A percentile compares a stretch with the other conserved stretches of the same genome.
phyloP scores from a whole-genome alignment of 345 rosid genomes.

The Aquilaria sinensis region DNA sequence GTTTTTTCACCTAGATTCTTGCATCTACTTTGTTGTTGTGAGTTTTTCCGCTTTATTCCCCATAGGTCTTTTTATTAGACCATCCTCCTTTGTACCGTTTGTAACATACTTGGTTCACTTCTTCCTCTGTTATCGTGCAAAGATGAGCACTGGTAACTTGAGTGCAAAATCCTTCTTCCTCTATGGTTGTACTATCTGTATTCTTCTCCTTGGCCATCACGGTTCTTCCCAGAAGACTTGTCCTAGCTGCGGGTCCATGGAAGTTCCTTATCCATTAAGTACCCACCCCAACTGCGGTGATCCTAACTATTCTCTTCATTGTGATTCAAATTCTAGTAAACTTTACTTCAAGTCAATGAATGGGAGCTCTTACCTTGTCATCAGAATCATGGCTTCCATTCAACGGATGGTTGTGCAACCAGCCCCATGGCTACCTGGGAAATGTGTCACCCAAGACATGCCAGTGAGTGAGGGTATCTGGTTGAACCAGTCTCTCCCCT shows the following conservation, averaged over 20 bases:
- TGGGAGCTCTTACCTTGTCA: slow-evolving; percentile 48
- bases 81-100: slow-evolving; percentile 2
- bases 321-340: slow-evolving; percentile 28
- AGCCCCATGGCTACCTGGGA: slow-evolving; percentile 31
- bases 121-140: slow-evolving; percentile 12
- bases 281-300: slow-evolving; percentile 48
- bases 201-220: slow-evolving; percentile 9
- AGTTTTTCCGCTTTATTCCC: slow-evolving; percentile 26
- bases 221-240: slow-evolving; percentile 33
- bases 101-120: slow-evolving; percentile 8
- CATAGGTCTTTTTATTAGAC: slow-evolving; percentile 20
- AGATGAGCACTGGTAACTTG: slow-evolving; percentile 15
- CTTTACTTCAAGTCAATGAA: slow-evolving; percentile 46
- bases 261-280: slow-evolving; percentile 58
- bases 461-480: slow-evolving; percentile 37
- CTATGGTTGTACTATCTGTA: slow-evolving; percentile 5
- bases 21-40: slow-evolving; percentile 14
- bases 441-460: slow-evolving; percentile 43
- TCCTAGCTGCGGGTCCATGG: slow-evolving; percentile 40
- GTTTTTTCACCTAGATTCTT: slow-evolving; percentile 23
- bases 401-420: slow-evolving; percentile 48
- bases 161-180: slow-evolving; percentile 1
- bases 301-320: slow-evolving; percentile 37
- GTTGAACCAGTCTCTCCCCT: slow-evolving; percentile 55
- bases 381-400: slow-evolving; percentile 25